These are phyloP conservation scores for Phoenix roebelenii DNA, from an alignment of 176 grass and related monocot genomes.

Conservation along the genomic window DNA sequence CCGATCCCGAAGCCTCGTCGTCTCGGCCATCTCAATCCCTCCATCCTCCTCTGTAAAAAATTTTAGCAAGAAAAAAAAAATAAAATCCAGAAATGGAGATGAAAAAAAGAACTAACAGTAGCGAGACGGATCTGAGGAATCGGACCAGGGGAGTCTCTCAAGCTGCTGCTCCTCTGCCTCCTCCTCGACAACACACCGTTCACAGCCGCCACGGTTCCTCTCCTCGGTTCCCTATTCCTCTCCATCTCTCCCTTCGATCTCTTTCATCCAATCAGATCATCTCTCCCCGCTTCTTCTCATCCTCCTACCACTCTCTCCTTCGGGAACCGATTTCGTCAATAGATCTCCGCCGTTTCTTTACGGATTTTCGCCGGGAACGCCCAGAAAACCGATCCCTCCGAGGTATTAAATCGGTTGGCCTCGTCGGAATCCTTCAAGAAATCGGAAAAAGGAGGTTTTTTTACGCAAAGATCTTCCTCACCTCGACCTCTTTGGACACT, in stretches of 20 bases:
- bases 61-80: not conserved
- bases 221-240: conserved; percentile 36
- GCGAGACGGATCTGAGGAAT: not conserved
- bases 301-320: not conserved
- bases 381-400: not conserved
- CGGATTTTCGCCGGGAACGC: not conserved
- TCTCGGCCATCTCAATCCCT: conserved; percentile 31
- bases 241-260: conserved; percentile 5
- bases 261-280: not conserved
- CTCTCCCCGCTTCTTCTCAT: not conserved
- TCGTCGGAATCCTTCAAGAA: not conserved
- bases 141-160: conserved; percentile 28
- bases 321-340: not conserved
- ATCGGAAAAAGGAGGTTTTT: not conserved
- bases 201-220: conserved; percentile 19
- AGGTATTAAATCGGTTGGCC: not conserved
- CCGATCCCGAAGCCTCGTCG: conserved; percentile 28
- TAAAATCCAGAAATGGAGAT: conserved; percentile 8
- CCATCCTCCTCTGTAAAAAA: conserved; percentile 25
- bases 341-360: too few species aligned
- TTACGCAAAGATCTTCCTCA: not conserved
- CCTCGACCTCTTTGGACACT: not conserved
- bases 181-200: conserved; percentile 44
- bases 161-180: conserved; percentile 46
- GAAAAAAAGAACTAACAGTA: not conserved